These are phyloP conservation scores for Xerocomus nothofagi DNA, from an alignment of 1,284 basidiomycete species.

Conservation along the genomic window DNA sequence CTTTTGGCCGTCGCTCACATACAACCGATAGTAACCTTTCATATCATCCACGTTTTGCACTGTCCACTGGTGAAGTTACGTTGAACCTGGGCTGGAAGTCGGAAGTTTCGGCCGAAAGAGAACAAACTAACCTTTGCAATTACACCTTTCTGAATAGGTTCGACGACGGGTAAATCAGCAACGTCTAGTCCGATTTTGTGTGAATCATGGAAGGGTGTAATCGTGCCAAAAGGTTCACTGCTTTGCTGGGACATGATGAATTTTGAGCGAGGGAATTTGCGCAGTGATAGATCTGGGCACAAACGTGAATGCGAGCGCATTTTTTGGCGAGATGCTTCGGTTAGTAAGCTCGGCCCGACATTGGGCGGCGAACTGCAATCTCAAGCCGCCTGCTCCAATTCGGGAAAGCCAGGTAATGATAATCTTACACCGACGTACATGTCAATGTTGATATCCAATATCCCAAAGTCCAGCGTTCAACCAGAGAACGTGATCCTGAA, in stretches of 20 bases:
- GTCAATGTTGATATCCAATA: neutral
- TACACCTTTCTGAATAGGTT: neutral
- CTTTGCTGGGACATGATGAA: neutral
- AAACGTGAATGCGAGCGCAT: neutral
- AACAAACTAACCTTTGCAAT: neutral
- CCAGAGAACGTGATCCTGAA: constrained; percentile 5
- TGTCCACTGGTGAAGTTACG: neutral
- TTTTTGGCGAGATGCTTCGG: neutral
- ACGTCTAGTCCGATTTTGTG: neutral
- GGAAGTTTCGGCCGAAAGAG: neutral
- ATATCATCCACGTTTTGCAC: constrained; percentile 6
- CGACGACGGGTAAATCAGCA: neutral
- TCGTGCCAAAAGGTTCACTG: neutral
- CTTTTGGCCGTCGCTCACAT: constrained; percentile 1
- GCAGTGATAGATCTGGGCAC: neutral
- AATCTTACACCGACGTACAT: neutral
- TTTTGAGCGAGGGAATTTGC: neutral
- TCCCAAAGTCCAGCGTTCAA: neutral
- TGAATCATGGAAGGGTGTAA: neutral
- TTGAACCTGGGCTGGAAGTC: neutral
- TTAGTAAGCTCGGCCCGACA: neutral
- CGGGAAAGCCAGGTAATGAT: neutral
- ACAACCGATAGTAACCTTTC: constrained; percentile 5
- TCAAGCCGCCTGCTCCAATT: neutral
- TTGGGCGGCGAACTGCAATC: neutral